These are phyloP conservation scores for Cladosporium sp. DNA, from an alignment of 2,329 filamentous ascomycete genomes.

Conservation along the genomic window DNA sequence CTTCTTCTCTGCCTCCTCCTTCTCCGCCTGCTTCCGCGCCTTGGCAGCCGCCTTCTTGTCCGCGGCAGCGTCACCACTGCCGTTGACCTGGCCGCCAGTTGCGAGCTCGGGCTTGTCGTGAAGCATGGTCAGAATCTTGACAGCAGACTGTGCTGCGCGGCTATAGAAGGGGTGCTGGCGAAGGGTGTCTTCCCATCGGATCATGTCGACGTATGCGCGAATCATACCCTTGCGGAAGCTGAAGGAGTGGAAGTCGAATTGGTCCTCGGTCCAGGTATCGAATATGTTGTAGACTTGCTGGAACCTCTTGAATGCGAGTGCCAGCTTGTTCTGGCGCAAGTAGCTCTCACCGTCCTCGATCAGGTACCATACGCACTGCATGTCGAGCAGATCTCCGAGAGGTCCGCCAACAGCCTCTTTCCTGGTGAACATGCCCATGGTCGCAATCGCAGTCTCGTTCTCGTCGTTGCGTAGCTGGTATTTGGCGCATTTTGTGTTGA, in stretches of 20 bases:
- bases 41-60: constrained; percentile 66
- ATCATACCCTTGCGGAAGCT: constrained; percentile 96
- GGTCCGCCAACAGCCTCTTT: constrained; percentile 85
- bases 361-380: constrained; percentile 97
- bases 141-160: constrained; percentile 72
- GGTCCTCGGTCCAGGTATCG: constrained; percentile 95
- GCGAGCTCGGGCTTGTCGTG: constrained; percentile 65
- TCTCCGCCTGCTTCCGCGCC: constrained; percentile 69
- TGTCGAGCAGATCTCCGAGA: constrained; percentile 84
- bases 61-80: constrained; percentile 72
- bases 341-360: constrained; percentile 92
- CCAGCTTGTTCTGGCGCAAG: constrained; percentile 71
- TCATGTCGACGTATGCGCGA: constrained; percentile 89
- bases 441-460: constrained; percentile 76
- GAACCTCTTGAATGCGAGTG: constrained; percentile 86
- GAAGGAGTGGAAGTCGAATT: constrained; percentile 98
- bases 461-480: constrained; percentile 92
- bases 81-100: constrained; percentile 64
- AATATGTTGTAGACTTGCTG: constrained; percentile 87
- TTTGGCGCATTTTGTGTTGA: constrained; percentile 97
- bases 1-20: constrained; percentile 77
- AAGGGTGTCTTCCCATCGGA: constrained; percentile 88
- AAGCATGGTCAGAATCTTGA: constrained; percentile 73
- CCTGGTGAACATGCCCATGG: constrained; percentile 88
- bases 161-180: constrained; percentile 92